phyloP scores from a whole-genome alignment of 169 alveolate genomes.

The Amoebophrya sp. region DNA sequence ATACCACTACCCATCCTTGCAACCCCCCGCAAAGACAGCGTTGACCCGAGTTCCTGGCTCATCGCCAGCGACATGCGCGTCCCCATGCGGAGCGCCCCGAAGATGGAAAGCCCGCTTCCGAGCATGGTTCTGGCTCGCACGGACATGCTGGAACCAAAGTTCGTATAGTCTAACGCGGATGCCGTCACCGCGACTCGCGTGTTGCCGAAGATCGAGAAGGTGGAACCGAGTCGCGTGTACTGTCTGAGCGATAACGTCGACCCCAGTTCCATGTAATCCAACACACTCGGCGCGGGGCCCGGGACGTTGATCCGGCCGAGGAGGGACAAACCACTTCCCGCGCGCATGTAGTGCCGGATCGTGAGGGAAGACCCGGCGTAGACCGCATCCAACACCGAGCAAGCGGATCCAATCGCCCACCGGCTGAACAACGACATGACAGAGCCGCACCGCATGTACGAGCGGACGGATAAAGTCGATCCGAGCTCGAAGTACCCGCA shows the following conservation, averaged over 20 bases:
- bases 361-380: background rate
- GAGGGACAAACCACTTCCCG: slow-evolving; percentile 1
- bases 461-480: background rate
- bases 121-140: background rate
- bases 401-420: background rate
- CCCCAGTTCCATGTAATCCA: background rate
- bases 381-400: background rate
- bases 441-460: slow-evolving; percentile 15
- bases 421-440: background rate
- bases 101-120: background rate
- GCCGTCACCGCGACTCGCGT: background rate
- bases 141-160: background rate
- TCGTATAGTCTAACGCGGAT: background rate
- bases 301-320: background rate
- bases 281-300: background rate
- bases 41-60: background rate
- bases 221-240: slow-evolving; percentile 14
- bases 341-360: background rate
- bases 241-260: background rate
- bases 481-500: slow-evolving; percentile 23
- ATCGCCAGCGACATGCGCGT: background rate
- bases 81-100: slow-evolving; percentile 14
- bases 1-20: background rate
- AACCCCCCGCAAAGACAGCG: slow-evolving; percentile 9
- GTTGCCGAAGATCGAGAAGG: background rate